Evolutionary conservation across 768 basidiomycete genomes (phyloP), one percentile per base, ranked within the genome.

Genomic region (Dioszegia aurantiaca): DNA sequence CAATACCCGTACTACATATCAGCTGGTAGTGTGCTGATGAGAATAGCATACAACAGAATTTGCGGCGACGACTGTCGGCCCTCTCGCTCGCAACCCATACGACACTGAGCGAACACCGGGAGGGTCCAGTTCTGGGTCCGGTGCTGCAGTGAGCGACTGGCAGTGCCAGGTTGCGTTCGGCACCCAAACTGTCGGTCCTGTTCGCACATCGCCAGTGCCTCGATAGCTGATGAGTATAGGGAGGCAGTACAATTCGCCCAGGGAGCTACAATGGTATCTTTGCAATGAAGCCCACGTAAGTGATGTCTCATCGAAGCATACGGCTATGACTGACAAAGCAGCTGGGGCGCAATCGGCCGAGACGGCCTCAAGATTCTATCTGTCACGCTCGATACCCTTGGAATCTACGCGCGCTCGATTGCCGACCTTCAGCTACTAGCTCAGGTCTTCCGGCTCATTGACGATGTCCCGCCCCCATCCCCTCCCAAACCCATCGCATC

Each of bases 211-310:
- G 36, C 3, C 16, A 40, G 33, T 33, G 33, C 33, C 12, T 26
- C 10, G 14, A n/a, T n/a, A 37, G 3, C 31, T 26, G 23, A 44
- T n/a, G 11, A 5, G 4, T 31, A 24, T 21, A 56, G 11, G 59
- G 51, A 40, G 76, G 76, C 1, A 69, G 66, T 26, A 72, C 68
- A 0, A 68, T 73, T 19, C 60, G 76, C 10, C 75, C 76, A 0
- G 76, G 61, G 10, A 69, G 68, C 21, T 77, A 59, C 62, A 75
- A 73, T 56, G 72, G 72, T 17, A 70, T 77, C 46, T 77, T 61
- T 39, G 73, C 62, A 0, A 53, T 73, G 46, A 76, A 77, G 58
- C 72, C 73, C 2, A 77, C 76, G 39, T 69, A 56, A 64, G 58
- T 44, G 11, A 17, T 12, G 4, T 10, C 28, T 28, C 14, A 27